phyloP scores from a whole-genome alignment of 1,284 basidiomycete genomes.

The Ustilago xerochloae region DNA sequence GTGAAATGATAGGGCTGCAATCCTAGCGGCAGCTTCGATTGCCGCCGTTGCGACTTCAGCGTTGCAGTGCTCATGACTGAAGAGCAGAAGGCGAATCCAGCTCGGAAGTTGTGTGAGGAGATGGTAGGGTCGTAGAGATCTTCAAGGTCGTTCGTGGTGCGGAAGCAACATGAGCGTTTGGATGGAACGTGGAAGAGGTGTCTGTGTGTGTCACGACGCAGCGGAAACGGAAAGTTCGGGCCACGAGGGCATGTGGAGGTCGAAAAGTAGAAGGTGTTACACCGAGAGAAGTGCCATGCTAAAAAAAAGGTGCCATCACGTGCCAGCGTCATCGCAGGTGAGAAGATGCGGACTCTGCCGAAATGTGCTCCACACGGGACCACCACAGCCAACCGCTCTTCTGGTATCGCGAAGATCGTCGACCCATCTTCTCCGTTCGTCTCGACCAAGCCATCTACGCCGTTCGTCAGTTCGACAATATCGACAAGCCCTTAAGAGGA shows the following conservation, averaged over 20 bases:
- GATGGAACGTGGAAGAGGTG: not conserved
- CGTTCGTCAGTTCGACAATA: not conserved
- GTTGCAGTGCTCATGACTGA: constrained; percentile 13
- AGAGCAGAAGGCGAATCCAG: not conserved
- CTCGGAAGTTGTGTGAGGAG: not conserved
- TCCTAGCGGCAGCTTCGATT: constrained; percentile 27
- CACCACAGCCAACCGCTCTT: not conserved
- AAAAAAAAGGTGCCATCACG: not conserved
- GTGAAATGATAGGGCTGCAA: constrained; percentile 44
- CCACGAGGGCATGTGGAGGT: not conserved
- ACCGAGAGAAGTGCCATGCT: not conserved
- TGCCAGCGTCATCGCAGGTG: not conserved
- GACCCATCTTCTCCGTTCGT: not conserved
- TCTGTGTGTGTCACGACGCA: not conserved
- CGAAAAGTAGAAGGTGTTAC: not conserved
- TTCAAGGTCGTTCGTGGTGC: not conserved
- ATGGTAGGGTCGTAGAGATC: not conserved
- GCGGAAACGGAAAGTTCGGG: not conserved
- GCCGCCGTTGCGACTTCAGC: constrained; percentile 8
- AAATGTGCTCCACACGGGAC: constrained; percentile 4
- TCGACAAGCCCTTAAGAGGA: no score
- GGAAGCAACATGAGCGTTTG: not conserved
- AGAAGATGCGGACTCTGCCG: not conserved
- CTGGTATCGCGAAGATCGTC: not conserved
- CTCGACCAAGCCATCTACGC: no score